Evolutionary conservation across 2,329 filamentous ascomycete species (phyloP).

Genomic region (Fusarium pseudonygamai): DNA sequence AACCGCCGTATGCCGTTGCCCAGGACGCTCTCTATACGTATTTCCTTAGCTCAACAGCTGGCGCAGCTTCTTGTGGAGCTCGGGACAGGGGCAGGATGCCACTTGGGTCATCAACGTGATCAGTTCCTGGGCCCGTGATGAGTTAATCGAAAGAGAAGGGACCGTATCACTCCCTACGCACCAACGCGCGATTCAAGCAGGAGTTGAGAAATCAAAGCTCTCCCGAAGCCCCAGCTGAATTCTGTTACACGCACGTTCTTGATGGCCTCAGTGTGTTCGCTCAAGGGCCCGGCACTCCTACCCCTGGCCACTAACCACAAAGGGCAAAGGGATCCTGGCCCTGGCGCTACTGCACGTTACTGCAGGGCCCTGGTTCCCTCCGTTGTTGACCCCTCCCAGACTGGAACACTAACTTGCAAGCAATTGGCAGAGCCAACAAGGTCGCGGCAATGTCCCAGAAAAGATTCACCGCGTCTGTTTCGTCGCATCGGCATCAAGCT

Average conservation of each 20-base stretch:
- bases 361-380: constrained; percentile 25
- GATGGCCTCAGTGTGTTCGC: constrained; percentile 2
- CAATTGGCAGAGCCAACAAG: constrained; percentile 35
- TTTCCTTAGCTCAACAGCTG: constrained; percentile 6
- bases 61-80: constrained; percentile 16
- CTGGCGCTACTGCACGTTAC: constrained; percentile 23
- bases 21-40: not conserved
- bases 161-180: not conserved
- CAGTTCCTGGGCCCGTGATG: constrained; percentile 2
- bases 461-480: constrained; percentile 34
- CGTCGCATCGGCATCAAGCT: constrained; percentile 33
- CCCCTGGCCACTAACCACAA: constrained; percentile 28
- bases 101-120: not conserved
- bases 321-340: constrained; percentile 16
- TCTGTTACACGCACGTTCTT: constrained; percentile 22
- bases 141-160: not conserved
- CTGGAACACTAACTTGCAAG: constrained; percentile 26
- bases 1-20: constrained; percentile 20
- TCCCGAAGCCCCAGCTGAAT: constrained; percentile 8
- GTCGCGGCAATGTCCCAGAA: constrained; percentile 29
- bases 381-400: constrained; percentile 26
- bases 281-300: constrained; percentile 11
- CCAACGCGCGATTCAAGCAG: constrained; percentile 2
- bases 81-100: constrained; percentile 13
- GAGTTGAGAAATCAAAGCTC: not conserved